Base-by-base conservation (phyloP, 2,329 filamentous ascomycete genomes). In the Pseudocercospora macadamiae region DNA sequence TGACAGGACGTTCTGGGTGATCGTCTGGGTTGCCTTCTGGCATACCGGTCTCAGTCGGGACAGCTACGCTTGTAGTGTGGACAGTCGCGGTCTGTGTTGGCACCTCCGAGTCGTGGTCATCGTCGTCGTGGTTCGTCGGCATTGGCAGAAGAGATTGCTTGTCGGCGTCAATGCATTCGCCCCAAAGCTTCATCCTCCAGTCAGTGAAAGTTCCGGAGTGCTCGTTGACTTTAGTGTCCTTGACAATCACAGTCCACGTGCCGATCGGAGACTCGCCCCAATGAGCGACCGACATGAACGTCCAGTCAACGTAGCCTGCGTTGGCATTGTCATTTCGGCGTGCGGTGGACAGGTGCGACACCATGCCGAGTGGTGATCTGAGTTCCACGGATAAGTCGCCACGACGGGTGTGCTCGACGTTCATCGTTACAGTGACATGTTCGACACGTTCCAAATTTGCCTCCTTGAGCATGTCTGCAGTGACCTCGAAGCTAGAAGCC, bases 361-460 rank as follows among this genome's bases (percentile, higher is more conserved):
- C 80, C 58, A 97, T 78, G 8, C 91, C 90, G 28, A 85, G 80
- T 0, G 95, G 95, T 68, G 92, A 96, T 71, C 90, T 85, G 45
- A 99, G 80, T 71, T 99, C 95, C 34, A 96, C 93, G 71, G 91
- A 96, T 23, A 99, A 75, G 73, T 99, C 95, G 57, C 95, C 95
- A 64, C 95, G 89, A 60, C 89, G 88, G 2, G 84, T 87, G 72
- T 99, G 95, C 55, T 90, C 85, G 21, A 97, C 83, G 70, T 99
- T 99, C 93, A 99, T 99, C 2, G 93, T 97, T 32, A 99, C 85
- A 0, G 93, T 97, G 32, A 99, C 90, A 76, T 99, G 95, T 78
- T 99, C 95, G 23, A 99, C 72, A 14, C 90, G 86, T 69, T 87
- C 91, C 12, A 99, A 74, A 71, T 99, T 99, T 66, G 91, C 91